Base-by-base conservation (phyloP, 1,284 basidiomycete genomes). In the Mrakiaceae sp. region DNA sequence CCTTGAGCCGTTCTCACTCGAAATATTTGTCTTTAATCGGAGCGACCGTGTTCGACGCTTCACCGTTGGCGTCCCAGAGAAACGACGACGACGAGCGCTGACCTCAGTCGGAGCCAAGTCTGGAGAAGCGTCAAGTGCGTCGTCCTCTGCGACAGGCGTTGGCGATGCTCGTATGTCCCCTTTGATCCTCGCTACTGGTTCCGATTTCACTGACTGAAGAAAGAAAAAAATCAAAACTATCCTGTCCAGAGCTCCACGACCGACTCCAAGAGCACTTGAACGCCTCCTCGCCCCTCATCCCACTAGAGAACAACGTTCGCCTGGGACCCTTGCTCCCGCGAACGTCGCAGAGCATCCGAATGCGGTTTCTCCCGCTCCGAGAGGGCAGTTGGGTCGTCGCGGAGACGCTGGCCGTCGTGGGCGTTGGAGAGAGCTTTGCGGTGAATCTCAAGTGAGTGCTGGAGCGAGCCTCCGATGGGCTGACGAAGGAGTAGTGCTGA, bases 21-120 rank as follows among this genome's bases (percentile, higher is more conserved):
- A 94, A 70, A 86, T 93, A 5, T 93, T 93, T 71, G 87, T 93
- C 60, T 90, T 87, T 72, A 94, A 93, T 72, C 85, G 86, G 73
- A 86, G 84, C n/a, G 79, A 83, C 59, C 84, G 85, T 79, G 84
- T 85, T 60, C 79, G 88, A 66, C 75, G 88, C 66, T 88, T 92
- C 70, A 87, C 90, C 73, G 79, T 92, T 42, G 83, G 81, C 39
- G 85, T 83, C 72, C 86, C 87, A 1, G 80, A 83, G 64, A 74
- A 80, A 62, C 76, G 80, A 66, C 75, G 78, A 74, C 79, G 68
- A 79, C 67, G 67, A 27, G 44, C 56, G 16, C 43, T 46, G 52
- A 27, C 27, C 27, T 27, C 27, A 27, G 27, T 27, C 27, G 57
- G 52, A 4, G 8, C 52, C 27, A 27, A 27, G 27, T 27, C 27